A percentile compares a stretch with the other conserved stretches of the same genome.
Conservation (phyloP, 441 rosid species). For the Bruguiera hainesii region DNA sequence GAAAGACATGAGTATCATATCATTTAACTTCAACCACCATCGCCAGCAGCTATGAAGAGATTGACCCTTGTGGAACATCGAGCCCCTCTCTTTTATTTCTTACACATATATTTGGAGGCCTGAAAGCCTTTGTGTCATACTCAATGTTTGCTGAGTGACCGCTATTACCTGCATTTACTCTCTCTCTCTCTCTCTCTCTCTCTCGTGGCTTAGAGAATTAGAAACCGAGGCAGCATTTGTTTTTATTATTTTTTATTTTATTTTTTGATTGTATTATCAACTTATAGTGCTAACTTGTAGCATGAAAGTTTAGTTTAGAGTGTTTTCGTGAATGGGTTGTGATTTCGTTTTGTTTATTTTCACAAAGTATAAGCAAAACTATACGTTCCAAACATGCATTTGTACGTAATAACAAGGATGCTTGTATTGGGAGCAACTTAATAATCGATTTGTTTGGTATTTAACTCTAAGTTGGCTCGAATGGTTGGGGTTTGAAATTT, state of each 20-base stretch:
- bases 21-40: conserved; percentile 15
- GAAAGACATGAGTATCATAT: conserved; percentile 1
- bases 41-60: conserved; percentile 7
- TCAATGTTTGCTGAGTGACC: conserved; percentile 6
- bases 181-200: neutral
- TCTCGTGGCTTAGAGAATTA: neutral
- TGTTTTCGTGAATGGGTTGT: neutral
- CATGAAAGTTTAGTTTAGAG: neutral
- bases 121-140: too few species aligned
- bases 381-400: too few species aligned
- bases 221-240: neutral
- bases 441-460: too few species aligned
- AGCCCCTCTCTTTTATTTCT: conserved; percentile 14
- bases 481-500: too few species aligned
- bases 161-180: conserved; percentile 21
- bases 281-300: neutral
- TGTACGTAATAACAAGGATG: too few species aligned
- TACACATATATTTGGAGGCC: neutral
- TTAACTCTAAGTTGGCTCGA: too few species aligned
- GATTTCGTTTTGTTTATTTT: neutral
- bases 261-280: neutral
- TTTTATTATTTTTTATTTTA: neutral
- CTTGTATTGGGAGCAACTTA: too few species aligned
- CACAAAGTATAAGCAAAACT: neutral
- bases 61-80: conserved; percentile 34